These are phyloP conservation scores for Thymus quinquecostatus DNA, from an alignment of 257 asterid genomes.

Conservation along the genomic window DNA sequence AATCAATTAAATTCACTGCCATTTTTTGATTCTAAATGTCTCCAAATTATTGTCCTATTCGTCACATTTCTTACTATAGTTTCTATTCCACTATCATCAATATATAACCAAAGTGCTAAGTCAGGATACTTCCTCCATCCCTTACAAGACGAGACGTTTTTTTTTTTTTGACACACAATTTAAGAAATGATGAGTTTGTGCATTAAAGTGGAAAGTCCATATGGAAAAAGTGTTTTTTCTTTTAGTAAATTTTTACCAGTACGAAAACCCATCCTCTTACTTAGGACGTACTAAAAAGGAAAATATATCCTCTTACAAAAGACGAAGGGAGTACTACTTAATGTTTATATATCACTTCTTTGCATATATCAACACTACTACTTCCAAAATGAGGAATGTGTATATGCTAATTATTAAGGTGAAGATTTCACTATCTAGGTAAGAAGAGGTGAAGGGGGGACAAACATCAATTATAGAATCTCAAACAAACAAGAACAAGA, in stretches of 20 bases:
- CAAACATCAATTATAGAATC: conserved; percentile 32
- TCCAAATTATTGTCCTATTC: background rate
- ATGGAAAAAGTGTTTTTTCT: too few species aligned
- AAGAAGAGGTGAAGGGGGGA: background rate
- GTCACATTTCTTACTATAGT: background rate
- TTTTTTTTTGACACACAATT: too few species aligned
- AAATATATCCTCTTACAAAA: too few species aligned
- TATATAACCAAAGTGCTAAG: background rate
- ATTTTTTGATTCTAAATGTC: background rate
- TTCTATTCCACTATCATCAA: background rate
- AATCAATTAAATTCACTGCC: conserved; percentile 12
- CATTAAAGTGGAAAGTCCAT: too few species aligned
- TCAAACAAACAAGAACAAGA: conserved; percentile 14
- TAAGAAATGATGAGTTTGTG: too few species aligned
- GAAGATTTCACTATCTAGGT: background rate
- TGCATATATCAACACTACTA: background rate
- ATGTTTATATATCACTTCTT: background rate
- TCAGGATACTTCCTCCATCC: background rate
- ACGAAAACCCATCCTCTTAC: too few species aligned
- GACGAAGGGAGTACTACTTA: background rate
- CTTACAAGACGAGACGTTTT: too few species aligned
- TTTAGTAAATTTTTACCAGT: too few species aligned
- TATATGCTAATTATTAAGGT: background rate
- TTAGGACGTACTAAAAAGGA: too few species aligned
- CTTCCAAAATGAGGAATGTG: background rate